Conservation (phyloP, 2,329 filamentous ascomycete genomes). For the Cladosporium phlei region DNA sequence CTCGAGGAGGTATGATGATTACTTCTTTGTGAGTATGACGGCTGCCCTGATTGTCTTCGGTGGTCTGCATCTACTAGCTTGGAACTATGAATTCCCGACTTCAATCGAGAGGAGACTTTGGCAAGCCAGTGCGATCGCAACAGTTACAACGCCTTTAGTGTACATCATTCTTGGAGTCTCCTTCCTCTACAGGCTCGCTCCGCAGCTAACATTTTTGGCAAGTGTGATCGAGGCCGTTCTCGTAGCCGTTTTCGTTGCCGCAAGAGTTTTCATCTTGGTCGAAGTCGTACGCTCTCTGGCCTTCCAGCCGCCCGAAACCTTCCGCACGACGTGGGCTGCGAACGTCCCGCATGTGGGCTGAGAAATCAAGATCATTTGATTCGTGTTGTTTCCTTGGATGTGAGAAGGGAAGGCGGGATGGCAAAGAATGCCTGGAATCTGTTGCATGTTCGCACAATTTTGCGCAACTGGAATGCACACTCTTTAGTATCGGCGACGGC, state of each 20-base stretch:
- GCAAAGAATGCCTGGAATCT: too few species aligned
- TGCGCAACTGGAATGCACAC: too few species aligned
- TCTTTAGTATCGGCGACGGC: too few species aligned
- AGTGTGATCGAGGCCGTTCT: too few species aligned
- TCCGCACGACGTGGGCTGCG: neutral
- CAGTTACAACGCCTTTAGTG: neutral
- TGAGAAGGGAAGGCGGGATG: too few species aligned
- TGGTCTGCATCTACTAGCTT: neutral
- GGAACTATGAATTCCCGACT: neutral
- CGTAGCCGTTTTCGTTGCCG: too few species aligned
- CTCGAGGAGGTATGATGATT: neutral
- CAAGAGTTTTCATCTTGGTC: neutral
- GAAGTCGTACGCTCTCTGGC: neutral
- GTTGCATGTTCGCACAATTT: too few species aligned
- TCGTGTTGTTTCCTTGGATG: too few species aligned
- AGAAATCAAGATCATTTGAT: too few species aligned
- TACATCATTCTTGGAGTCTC: neutral
- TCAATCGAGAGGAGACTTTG: neutral
- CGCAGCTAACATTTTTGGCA: too few species aligned
- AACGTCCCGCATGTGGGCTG: neutral
- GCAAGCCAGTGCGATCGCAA: neutral
- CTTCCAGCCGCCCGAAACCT: neutral
- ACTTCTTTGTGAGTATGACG: neutral
- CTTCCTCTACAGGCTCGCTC: too few species aligned
- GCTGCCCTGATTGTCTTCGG: neutral